Evolutionary conservation across 192 early-diverging fungal genomes (phyloP).

Genomic region (Podila minutissima): DNA sequence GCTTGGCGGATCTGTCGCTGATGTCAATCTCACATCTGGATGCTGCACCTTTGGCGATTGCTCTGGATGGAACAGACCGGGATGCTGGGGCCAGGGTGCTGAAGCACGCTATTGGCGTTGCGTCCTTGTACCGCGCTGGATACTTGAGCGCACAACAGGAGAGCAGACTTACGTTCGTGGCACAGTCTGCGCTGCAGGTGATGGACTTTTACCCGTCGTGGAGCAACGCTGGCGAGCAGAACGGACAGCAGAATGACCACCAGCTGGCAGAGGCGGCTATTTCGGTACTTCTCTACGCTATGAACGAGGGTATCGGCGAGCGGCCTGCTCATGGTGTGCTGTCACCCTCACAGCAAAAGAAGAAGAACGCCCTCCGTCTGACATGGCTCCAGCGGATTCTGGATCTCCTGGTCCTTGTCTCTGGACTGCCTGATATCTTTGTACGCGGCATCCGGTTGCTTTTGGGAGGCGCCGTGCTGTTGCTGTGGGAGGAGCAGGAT

Average conservation of each 20-base stretch:
- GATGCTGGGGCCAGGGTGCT: slow-evolving; percentile 17
- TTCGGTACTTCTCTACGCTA: slow-evolving; percentile 44
- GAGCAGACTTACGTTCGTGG: slow-evolving; percentile 10
- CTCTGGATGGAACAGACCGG: neutral
- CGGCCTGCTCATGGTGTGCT: neutral
- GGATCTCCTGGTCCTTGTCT: slow-evolving; percentile 60
- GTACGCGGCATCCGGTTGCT: slow-evolving; percentile 19
- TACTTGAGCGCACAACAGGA: slow-evolving; percentile 42
- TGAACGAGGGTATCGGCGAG: slow-evolving; percentile 21
- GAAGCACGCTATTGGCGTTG: slow-evolving; percentile 27
- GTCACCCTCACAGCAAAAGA: slow-evolving; percentile 4
- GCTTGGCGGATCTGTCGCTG: slow-evolving; percentile 42
- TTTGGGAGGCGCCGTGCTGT: slow-evolving; percentile 38
- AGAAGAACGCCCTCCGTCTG: slow-evolving; percentile 16
- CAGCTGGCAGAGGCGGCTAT: slow-evolving; percentile 25
- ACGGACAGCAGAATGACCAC: neutral
- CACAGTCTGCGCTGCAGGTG: slow-evolving; percentile 27
- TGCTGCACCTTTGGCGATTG: slow-evolving; percentile 20
- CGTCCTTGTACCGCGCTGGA: slow-evolving; percentile 40
- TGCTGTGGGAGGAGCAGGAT: slow-evolving; percentile 44
- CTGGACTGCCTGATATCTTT: slow-evolving; percentile 14
- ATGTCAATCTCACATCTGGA: slow-evolving; percentile 43
- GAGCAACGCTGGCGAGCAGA: neutral
- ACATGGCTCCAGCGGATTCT: slow-evolving; percentile 59
- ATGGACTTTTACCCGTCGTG: slow-evolving; percentile 8